A percentile compares a stretch with the other conserved stretches of the same genome.
Evolutionary conservation across 2,329 filamentous ascomycete genomes (phyloP).

Genomic region (Capronia americana): DNA sequence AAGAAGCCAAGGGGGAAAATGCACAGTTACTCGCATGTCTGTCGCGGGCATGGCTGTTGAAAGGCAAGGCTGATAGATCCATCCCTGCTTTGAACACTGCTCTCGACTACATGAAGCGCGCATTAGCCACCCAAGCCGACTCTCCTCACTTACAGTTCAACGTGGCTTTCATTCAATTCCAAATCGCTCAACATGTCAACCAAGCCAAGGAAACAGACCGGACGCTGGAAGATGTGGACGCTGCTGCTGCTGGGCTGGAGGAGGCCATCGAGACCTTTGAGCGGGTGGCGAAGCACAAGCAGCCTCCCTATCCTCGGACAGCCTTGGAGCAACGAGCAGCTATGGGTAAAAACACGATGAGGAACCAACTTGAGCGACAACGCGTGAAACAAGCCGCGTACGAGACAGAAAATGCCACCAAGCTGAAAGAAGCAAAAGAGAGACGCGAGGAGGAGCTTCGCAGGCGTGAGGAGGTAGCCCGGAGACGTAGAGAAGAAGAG

Average conservation of each 20-base stretch:
- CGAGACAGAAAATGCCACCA: constrained; percentile 89
- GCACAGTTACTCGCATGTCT: constrained; percentile 82
- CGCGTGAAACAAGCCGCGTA: constrained; percentile 86
- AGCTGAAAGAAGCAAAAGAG: constrained; percentile 79
- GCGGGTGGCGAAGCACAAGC: constrained; percentile 65
- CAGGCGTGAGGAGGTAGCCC: constrained; percentile 77
- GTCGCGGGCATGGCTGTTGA: constrained; percentile 84
- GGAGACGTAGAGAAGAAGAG: constrained; percentile 71
- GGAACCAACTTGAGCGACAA: constrained; percentile 85
- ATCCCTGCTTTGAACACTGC: constrained; percentile 68
- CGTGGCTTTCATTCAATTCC: constrained; percentile 95
- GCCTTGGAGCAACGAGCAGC: constrained; percentile 94
- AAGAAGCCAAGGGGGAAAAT: constrained; percentile 62
- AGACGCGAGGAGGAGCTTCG: constrained; percentile 80
- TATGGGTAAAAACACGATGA: constrained; percentile 96
- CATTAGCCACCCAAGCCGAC: constrained; percentile 77
- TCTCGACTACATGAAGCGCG: constrained; percentile 68
- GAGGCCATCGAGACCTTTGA: constrained; percentile 77
- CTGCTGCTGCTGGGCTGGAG: constrained; percentile 80
- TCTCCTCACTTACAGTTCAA: constrained; percentile 96
- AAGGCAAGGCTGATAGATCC: constrained; percentile 72
- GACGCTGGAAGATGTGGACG: constrained; percentile 78
- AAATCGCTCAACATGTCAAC: constrained; percentile 83
- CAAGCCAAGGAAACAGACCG: constrained; percentile 76
- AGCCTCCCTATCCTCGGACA: constrained; percentile 84